These are phyloP conservation scores for Eragrostis tef DNA, from an alignment of 202 grass and related monocot genomes.

Conservation along the genomic window DNA sequence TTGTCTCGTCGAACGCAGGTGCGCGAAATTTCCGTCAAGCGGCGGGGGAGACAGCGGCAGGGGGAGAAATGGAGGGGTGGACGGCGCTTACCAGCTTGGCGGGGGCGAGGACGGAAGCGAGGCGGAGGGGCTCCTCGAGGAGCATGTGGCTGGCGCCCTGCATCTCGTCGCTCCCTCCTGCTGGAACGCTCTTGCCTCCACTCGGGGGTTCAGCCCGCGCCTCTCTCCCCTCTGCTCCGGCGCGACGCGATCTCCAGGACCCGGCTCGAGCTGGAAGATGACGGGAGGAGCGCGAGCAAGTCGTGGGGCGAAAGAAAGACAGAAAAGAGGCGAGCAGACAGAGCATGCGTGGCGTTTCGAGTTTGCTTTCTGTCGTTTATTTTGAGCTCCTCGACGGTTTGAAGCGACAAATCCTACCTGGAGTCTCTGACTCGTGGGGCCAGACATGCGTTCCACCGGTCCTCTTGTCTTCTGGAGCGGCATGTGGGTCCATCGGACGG, in stretches of 20 bases:
- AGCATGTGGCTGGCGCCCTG: conserved; percentile 80
- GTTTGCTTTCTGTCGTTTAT: neutral
- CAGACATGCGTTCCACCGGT: neutral
- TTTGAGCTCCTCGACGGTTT: conserved; percentile 32
- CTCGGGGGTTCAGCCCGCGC: too few species aligned
- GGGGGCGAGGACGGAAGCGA: conserved; percentile 71
- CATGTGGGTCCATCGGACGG: neutral
- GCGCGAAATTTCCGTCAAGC: too few species aligned
- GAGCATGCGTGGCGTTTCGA: conserved; percentile 37
- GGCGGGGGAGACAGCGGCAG: too few species aligned
- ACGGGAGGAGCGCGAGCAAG: neutral
- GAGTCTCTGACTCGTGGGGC: neutral
- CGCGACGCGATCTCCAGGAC: conserved; percentile 24
- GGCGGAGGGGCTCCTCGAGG: conserved; percentile 85
- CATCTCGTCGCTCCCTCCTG: conserved; percentile 47
- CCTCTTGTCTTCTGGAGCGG: too few species aligned
- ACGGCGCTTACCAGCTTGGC: conserved; percentile 63
- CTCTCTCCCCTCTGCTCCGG: neutral
- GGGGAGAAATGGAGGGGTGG: conserved; percentile 2
- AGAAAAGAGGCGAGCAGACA: neutral
- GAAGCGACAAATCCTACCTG: conserved; percentile 24
- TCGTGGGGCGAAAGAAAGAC: conserved; percentile 46
- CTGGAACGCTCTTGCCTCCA: neutral
- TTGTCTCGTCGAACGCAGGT: too few species aligned
- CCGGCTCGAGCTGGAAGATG: conserved; percentile 36